These are phyloP conservation scores for Cenchrus purpureus DNA, from an alignment of 176 grass and related monocot species.

Conservation along the genomic window DNA sequence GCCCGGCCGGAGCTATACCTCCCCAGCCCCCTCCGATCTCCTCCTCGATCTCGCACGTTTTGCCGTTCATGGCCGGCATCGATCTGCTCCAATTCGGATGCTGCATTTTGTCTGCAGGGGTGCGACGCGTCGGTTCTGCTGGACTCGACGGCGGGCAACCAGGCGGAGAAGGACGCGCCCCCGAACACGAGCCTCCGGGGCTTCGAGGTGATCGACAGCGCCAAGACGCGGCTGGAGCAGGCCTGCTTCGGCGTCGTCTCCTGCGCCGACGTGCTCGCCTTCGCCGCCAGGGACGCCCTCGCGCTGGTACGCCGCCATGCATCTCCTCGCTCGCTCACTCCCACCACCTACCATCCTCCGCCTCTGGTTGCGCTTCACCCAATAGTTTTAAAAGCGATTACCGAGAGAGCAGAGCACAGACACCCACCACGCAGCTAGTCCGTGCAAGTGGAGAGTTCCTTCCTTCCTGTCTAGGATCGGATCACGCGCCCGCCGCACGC, in stretches of 20 bases:
- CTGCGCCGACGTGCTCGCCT: constrained; percentile 70
- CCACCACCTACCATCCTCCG: no score
- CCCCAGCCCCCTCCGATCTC: background rate
- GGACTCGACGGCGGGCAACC: constrained; percentile 48
- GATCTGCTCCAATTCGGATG: background rate
- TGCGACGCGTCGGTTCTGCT: constrained; percentile 65
- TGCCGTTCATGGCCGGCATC: background rate
- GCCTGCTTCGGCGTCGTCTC: constrained; percentile 64
- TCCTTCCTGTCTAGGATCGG: background rate
- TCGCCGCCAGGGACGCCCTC: constrained; percentile 64
- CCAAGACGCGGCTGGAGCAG: constrained; percentile 62
- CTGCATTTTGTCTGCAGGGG: constrained; percentile 29
- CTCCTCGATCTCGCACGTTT: background rate
- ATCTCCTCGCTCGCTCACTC: no score
- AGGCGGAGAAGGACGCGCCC: constrained; percentile 68
- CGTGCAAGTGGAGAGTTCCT: background rate
- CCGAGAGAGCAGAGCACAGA: no score
- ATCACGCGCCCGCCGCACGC: constrained; percentile 18
- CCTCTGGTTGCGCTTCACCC: no score
- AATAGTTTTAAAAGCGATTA: background rate
- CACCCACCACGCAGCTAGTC: background rate
- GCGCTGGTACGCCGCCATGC: constrained; percentile 34
- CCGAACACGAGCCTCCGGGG: constrained; percentile 59
- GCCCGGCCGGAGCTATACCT: background rate
- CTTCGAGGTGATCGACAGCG: constrained; percentile 59